These are phyloP conservation scores for Talaromyces verruculosus DNA, from an alignment of 2,329 filamentous ascomycete species.

Conservation along the genomic window DNA sequence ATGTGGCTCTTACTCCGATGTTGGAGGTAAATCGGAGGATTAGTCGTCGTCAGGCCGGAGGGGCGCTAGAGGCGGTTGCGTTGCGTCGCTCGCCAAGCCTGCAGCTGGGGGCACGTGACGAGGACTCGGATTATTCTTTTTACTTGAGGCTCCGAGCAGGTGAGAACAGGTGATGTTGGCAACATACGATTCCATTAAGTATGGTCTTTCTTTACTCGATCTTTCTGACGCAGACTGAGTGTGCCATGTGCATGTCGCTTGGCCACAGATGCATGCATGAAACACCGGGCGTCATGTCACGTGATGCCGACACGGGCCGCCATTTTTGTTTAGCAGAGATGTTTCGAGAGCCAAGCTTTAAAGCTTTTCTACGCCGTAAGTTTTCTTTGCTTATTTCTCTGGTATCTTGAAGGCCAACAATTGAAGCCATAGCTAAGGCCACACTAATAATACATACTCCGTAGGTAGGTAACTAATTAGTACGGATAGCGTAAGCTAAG, in stretches of 20 bases:
- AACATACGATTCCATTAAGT: background rate
- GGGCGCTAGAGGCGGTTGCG: slow-evolving; percentile 1
- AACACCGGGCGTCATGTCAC: slow-evolving; percentile 5
- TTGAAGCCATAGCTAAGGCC: background rate
- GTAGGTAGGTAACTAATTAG: too few species aligned
- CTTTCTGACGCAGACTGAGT: background rate
- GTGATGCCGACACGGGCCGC: background rate
- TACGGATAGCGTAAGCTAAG: background rate
- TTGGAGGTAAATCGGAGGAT: background rate
- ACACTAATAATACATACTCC: too few species aligned
- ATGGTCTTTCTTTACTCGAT: background rate
- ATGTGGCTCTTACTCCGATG: slow-evolving; percentile 2
- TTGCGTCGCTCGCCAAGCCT: slow-evolving; percentile 11
- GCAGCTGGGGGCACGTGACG: background rate
- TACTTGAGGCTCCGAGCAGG: background rate
- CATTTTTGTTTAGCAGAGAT: background rate
- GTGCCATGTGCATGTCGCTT: background rate
- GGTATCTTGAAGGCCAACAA: background rate
- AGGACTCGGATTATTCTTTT: background rate
- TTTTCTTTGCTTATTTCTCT: background rate
- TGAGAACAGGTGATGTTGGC: background rate
- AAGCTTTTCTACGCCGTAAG: too few species aligned
- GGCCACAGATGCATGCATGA: background rate
- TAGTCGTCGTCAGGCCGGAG: background rate
- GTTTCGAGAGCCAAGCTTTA: background rate